A percentile compares a stretch with the other conserved stretches of the same genome.
Evolutionary conservation across 371 early-diverging fungal genomes (phyloP).

Genomic region (Coemansia sp.): DNA sequence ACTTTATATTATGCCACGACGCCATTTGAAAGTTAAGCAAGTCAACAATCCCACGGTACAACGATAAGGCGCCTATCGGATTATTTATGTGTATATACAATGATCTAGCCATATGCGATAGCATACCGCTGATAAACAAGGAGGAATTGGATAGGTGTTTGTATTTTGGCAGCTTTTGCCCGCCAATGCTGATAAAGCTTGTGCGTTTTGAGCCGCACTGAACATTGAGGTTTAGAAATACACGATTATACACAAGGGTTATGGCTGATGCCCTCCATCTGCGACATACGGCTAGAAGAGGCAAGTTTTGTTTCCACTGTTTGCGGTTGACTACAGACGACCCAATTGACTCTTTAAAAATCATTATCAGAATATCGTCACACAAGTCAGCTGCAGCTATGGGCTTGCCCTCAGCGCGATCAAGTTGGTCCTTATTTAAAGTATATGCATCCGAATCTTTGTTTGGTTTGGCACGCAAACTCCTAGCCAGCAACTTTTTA

Average conservation of each 20-base stretch:
- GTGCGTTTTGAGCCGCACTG: not conserved
- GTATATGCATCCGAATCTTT: not conserved
- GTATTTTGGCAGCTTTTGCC: not conserved
- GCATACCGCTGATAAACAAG: not conserved
- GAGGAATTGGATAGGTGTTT: not conserved
- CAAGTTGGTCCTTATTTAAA: not conserved
- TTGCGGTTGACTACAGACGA: not conserved
- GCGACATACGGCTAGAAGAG: conserved; percentile 15
- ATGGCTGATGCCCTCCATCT: conserved; percentile 8
- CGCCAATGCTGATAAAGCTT: not conserved
- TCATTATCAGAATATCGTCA: conserved; percentile 1
- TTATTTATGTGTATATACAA: not conserved
- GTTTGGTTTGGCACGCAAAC: not conserved
- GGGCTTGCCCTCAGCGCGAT: not conserved
- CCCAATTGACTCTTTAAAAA: not conserved
- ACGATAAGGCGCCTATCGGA: not conserved
- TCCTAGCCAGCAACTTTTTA: not conserved
- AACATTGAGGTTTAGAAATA: not conserved
- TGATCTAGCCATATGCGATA: not conserved
- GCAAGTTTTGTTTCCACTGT: conserved; percentile 10
- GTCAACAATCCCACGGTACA: not conserved
- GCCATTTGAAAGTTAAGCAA: not conserved
- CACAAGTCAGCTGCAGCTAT: not conserved
- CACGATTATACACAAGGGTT: conserved; percentile 9
- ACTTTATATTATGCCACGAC: not conserved